Base-by-base conservation (phyloP, 2,329 filamentous ascomycete species). In the Ceratocystis albifundus region DNA sequence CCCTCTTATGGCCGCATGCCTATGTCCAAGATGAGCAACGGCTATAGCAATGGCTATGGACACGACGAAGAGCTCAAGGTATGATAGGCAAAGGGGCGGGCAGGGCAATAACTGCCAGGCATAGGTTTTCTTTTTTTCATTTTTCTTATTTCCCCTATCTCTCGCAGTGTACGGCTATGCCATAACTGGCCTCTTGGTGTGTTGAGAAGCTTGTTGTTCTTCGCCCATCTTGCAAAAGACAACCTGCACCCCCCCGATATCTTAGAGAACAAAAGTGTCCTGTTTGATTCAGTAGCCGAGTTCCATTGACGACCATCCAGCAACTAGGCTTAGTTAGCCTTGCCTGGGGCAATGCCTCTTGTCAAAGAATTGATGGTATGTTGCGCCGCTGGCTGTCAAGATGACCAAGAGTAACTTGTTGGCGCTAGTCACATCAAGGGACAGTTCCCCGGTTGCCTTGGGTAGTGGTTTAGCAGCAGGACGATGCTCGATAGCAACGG, bases 291-390 rank as follows among this genome's bases (percentile, higher is more conserved):
- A 74, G 92, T 88, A 10, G 88, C 89, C 63, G 78, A 85, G 2
- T 81, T 96, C 36, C 36, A 68, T 87, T 94, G 30, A 85, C 90
- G 70, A 88, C 85, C 57, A 91, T 95, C 69, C 89, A 94, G 75
- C 12, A 12, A 10, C 36, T 41, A 12, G 83, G 85, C n/a, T 82
- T 96, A 6, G 89, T 95, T 61, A 81, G 82, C 65, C 84, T 84
- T 36, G 87, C 91, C 69, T 86, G 88, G 65, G 80, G 81, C 63
- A 84, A 88, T 70, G 82, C 83, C 36, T 77, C 80, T 32, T 82
- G 30, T 88, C 67, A 78, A 82, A 66, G 81, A 84, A 67, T 86
- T 95, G 68, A 83, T 82, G 68, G 83, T 82, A 30, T 66, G 93
- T 94, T 71, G 83, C 84, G 5, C 80, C 80, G 46, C 84, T 90